Conservation (phyloP, 108 stramenopile genomes). For the Nitzschia palea region DNA sequence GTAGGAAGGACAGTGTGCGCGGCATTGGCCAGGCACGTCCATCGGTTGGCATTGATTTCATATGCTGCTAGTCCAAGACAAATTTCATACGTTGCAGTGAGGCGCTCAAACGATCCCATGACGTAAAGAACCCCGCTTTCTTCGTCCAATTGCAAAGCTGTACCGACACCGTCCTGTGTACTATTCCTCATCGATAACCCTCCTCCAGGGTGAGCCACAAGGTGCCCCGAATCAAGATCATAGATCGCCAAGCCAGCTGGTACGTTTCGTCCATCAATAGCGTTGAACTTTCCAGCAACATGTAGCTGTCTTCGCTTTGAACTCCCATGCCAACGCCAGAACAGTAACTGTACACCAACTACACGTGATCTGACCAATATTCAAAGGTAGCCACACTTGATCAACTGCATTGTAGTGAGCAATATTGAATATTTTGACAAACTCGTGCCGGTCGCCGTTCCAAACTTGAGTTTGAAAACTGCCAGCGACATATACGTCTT, state of each 20-base stretch:
- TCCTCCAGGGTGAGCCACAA: slow-evolving; percentile 88
- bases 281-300: slow-evolving; percentile 90
- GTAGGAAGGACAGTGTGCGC: slow-evolving; percentile 81
- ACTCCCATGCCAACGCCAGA: slow-evolving; percentile 91
- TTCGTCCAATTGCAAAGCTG: slow-evolving; percentile 82
- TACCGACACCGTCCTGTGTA: slow-evolving; percentile 83
- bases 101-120: slow-evolving; percentile 85
- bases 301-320: slow-evolving; percentile 79
- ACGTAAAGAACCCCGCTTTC: slow-evolving; percentile 86
- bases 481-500: slow-evolving; percentile 86
- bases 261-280: slow-evolving; percentile 83
- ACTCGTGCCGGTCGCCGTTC: slow-evolving; percentile 89
- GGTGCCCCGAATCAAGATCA: slow-evolving; percentile 76
- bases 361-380: slow-evolving; percentile 90
- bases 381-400: slow-evolving; percentile 87
- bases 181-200: slow-evolving; percentile 74
- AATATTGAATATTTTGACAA: slow-evolving; percentile 94
- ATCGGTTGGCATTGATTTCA: slow-evolving; percentile 70
- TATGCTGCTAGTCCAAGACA: slow-evolving; percentile 84
- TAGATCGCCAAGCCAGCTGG: slow-evolving; percentile 86
- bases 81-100: slow-evolving; percentile 57
- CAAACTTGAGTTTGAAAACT: slow-evolving; percentile 94
- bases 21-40: slow-evolving; percentile 86
- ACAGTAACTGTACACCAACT: slow-evolving; percentile 92
- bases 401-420: slow-evolving; percentile 86